A percentile compares a stretch with the other conserved stretches of the same genome.
Evolutionary conservation across 805 yeast species (phyloP).

Genomic region (Pichia thaimueangensis): DNA sequence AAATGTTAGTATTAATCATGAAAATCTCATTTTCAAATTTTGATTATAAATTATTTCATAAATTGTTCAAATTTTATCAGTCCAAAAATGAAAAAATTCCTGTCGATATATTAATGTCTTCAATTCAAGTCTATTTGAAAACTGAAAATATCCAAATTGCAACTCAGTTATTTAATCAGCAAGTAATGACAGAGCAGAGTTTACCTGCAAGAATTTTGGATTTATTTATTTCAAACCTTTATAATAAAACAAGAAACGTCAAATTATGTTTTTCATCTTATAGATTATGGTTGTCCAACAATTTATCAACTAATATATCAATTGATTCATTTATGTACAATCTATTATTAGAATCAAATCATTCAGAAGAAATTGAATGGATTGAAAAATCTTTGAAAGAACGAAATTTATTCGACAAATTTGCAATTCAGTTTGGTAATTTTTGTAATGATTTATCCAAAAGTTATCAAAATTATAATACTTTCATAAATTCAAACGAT

Average conservation of each 20-base stretch:
- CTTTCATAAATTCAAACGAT: constrained; percentile 13
- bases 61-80: constrained; percentile 18
- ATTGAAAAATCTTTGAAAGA: constrained; percentile 14
- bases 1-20: constrained; percentile 16
- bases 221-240: constrained; percentile 19
- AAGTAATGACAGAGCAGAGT: constrained; percentile 19
- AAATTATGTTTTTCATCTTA: constrained; percentile 22
- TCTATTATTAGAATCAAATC: constrained; percentile 16
- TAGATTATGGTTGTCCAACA: constrained; percentile 23
- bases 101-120: constrained; percentile 14
- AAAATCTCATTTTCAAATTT: constrained; percentile 16
- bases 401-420: constrained; percentile 11
- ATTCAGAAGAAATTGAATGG: constrained; percentile 21
- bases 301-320: constrained; percentile 13
- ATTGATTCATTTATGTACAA: constrained; percentile 22
- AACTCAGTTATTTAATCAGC: constrained; percentile 24
- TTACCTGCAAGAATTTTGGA: constrained; percentile 18
- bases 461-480: constrained; percentile 8
- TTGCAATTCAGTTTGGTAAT: constrained; percentile 15
- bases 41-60: constrained; percentile 22
- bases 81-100: constrained; percentile 12
- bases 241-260: constrained; percentile 18
- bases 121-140: constrained; percentile 23
- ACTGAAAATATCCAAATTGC: constrained; percentile 25
- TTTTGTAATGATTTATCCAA: constrained; percentile 13